Evolutionary conservation across 306 rosid species (phyloP), one percentile per base, ranked within the genome.

Genomic region (Cajanus cajan): DNA sequence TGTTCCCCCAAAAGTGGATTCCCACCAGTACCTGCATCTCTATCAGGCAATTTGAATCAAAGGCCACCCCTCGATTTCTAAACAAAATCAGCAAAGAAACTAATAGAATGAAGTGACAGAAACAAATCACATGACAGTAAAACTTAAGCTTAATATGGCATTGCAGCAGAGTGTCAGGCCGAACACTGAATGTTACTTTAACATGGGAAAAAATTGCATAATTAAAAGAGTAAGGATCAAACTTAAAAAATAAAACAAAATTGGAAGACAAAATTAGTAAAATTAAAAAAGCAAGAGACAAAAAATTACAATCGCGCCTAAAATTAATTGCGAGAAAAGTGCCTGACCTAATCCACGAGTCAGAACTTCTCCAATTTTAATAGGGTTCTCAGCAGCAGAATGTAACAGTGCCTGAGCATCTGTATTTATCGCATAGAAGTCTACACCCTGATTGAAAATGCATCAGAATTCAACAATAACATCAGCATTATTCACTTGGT

Each of bases 1-100:
- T 96, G 96, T 85, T 96, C 99, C 37, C 99, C 99, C 82, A 96
- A 78, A 72, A 90, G 92, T 48, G 99, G 99, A 90, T 96, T 96
- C 80, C 99, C 99, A 28, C 99, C 99, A 0, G 99, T 96, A 89
- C 99, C 99, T 96, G 97, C 87, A 86, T 69, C 84, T 79, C 89
- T 65, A 85, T 41, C 92, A 82, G 74, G 71, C 36, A 51, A 63
- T 73, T 80, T 15, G 47, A 84, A 76, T 86, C 78, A 85, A 80
- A 79, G 52, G 71, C 69, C 64, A 78, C 71, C 11, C 82, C 15
- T 36, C 74, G 48, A 48, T 22, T 51, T 62, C 75, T 31, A 39
- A 50, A 66, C 7, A 84, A 64, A 77, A 47, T n/a, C 0, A 31
- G 12, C 15, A 72, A 67, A 15, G 5, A 28, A 66, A 66, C 1